A percentile compares a stretch with the other conserved stretches of the same genome.
These are phyloP conservation scores for Pichia kudriavzevii DNA, from an alignment of 1,139 yeast genomes.

Conservation along the genomic window DNA sequence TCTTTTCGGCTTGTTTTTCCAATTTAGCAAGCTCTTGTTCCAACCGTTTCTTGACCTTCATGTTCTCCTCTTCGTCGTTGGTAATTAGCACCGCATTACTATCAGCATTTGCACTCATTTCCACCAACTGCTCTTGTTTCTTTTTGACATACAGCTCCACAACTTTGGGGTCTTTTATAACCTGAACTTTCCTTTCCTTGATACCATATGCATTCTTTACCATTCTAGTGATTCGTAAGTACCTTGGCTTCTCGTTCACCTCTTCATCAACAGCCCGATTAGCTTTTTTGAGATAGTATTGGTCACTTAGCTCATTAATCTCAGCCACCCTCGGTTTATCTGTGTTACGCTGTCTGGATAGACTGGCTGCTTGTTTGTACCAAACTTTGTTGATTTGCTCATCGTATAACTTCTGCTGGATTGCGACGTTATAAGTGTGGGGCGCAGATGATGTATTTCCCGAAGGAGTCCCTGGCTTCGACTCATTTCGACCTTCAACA, in stretches of 20 bases:
- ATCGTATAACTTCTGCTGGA: conserved; percentile 88
- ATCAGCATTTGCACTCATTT: conserved; percentile 38
- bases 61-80: conserved; percentile 78
- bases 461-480: conserved; percentile 10
- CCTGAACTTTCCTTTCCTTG: conserved; percentile 72
- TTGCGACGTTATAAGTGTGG: conserved; percentile 70
- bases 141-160: conserved; percentile 80
- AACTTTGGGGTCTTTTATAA: conserved; percentile 76
- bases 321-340: conserved; percentile 30
- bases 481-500: conserved; percentile 12
- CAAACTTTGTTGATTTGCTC: conserved; percentile 86
- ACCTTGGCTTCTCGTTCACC: conserved; percentile 36
- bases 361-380: conserved; percentile 72
- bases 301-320: conserved; percentile 29
- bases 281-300: conserved; percentile 26
- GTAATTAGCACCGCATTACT: conserved; percentile 68
- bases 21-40: conserved; percentile 81
- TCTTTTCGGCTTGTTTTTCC: conserved; percentile 64
- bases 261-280: conserved; percentile 34
- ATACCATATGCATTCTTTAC: conserved; percentile 81
- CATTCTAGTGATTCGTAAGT: conserved; percentile 70
- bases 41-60: conserved; percentile 67
- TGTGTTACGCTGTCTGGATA: conserved; percentile 33
- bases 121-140: conserved; percentile 54
- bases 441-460: conserved; percentile 33